Evolutionary conservation across 768 basidiomycete species (phyloP).

Genomic region (Trametopsis cervina): DNA sequence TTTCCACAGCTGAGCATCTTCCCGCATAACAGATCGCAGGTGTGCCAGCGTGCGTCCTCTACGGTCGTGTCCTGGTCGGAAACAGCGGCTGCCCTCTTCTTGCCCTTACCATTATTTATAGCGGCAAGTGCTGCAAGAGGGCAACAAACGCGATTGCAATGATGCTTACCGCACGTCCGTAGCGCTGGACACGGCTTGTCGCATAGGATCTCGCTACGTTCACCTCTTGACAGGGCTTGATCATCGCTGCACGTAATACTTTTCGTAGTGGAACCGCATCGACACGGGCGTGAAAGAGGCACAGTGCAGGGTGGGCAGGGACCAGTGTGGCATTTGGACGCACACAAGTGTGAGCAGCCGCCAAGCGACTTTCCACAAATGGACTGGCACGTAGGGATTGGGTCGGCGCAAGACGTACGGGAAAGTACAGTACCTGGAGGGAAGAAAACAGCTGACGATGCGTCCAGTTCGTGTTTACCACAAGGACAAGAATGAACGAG

Average conservation of each 20-base stretch:
- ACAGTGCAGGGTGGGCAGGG: conserved; percentile 76
- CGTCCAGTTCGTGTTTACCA: conserved; percentile 51
- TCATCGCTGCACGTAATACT: conserved; percentile 45
- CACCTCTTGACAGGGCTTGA: conserved; percentile 26
- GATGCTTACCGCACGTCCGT: conserved; percentile 81
- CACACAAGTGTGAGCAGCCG: conserved; percentile 72
- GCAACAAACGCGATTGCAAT: conserved; percentile 82
- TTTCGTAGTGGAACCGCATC: conserved; percentile 73
- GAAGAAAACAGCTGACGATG: conserved; percentile 25
- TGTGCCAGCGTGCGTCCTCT: conserved; percentile 66
- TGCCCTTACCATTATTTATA: conserved; percentile 50
- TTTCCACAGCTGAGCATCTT: conserved; percentile 69
- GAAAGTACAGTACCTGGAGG: conserved; percentile 33
- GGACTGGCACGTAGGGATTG: conserved; percentile 74
- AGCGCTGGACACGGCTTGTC: conserved; percentile 72
- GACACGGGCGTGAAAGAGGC: conserved; percentile 67
- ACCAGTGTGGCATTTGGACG: conserved; percentile 64
- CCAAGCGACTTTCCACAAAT: conserved; percentile 58
- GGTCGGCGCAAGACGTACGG: conserved; percentile 52
- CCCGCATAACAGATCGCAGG: conserved; percentile 77
- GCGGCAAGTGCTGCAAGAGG: conserved; percentile 66
- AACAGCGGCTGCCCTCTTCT: conserved; percentile 36
- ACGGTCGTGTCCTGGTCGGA: conserved; percentile 14
- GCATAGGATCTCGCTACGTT: conserved; percentile 60
- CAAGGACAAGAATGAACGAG: conserved; percentile 76